phyloP scores from a whole-genome alignment of 257 asterid genomes.

The Capsicum pubescens region DNA sequence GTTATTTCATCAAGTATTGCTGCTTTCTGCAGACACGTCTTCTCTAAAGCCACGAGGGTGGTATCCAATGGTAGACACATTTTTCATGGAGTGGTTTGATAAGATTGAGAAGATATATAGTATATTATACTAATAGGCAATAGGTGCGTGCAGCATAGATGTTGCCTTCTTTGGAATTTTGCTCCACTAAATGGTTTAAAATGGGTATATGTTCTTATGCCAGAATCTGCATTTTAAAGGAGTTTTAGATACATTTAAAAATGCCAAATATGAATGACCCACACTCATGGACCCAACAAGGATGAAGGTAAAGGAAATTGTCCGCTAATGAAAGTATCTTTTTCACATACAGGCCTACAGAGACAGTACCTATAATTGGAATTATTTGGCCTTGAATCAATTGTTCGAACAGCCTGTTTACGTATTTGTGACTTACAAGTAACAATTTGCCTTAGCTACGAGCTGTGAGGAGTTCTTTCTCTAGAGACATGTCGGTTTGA shows the following conservation, averaged over 20 bases:
- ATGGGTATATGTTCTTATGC: neutral
- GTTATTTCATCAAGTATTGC: neutral
- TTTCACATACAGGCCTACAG: neutral
- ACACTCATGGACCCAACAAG: neutral
- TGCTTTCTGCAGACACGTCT: neutral
- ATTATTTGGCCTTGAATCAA: neutral
- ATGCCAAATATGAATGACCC: constrained; percentile 6
- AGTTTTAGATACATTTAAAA: constrained; percentile 5
- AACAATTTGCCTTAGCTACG: neutral
- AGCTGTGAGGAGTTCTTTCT: neutral
- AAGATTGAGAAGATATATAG: neutral
- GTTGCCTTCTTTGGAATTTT: constrained; percentile 14
- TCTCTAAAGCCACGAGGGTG: neutral
- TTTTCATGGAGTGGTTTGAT: constrained; percentile 22
- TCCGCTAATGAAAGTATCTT: neutral
- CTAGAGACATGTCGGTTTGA: too few species aligned
- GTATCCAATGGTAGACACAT: neutral
- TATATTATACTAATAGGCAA: neutral
- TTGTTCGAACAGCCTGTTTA: neutral
- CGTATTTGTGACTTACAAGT: neutral
- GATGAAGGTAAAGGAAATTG: neutral
- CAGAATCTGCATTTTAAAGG: neutral
- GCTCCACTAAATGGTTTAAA: constrained; percentile 13
- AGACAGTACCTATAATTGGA: neutral
- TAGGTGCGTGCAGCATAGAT: neutral